phyloP scores from a whole-genome alignment of 1,139 yeast species.

The Hansenula anomala region DNA sequence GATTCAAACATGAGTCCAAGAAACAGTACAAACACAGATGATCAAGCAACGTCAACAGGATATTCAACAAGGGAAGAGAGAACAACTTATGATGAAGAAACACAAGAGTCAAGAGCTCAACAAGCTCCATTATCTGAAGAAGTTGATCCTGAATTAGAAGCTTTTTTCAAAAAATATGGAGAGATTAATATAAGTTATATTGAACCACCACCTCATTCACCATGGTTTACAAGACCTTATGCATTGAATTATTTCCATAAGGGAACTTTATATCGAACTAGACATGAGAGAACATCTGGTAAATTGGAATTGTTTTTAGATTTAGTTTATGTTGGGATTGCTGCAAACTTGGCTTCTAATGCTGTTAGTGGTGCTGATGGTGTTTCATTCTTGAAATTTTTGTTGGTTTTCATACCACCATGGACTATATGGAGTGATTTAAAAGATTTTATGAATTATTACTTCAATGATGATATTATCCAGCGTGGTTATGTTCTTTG shows the following conservation, averaged over 20 bases:
- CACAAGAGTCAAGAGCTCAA: neutral
- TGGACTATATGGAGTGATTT: slow-evolving; percentile 65
- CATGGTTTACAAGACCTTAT: slow-evolving; percentile 50
- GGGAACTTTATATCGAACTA: slow-evolving; percentile 52
- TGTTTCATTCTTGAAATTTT: slow-evolving; percentile 40
- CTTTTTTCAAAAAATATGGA: slow-evolving; percentile 46
- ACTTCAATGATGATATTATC: slow-evolving; percentile 55
- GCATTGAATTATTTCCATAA: slow-evolving; percentile 60
- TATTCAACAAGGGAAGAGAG: too few species aligned
- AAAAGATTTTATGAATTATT: slow-evolving; percentile 61
- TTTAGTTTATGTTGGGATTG: slow-evolving; percentile 60
- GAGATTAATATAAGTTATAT: slow-evolving; percentile 46
- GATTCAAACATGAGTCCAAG: too few species aligned
- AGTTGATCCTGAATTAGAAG: slow-evolving; percentile 33
- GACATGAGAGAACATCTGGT: slow-evolving; percentile 47
- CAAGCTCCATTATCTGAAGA: neutral
- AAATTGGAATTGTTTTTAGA: slow-evolving; percentile 58
- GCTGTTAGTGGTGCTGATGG: slow-evolving; percentile 52
- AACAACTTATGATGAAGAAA: neutral
- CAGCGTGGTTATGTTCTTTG: slow-evolving; percentile 52
- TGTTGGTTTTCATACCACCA: slow-evolving; percentile 50
- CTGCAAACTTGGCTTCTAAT: slow-evolving; percentile 52
- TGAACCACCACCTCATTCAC: slow-evolving; percentile 36
- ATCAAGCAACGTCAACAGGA: too few species aligned
- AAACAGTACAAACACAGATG: too few species aligned